Evolutionary conservation across 192 early-diverging fungal genomes (phyloP), one percentile per base, ranked within the genome.

Genomic region (Phlyctochytrium bullatum): DNA sequence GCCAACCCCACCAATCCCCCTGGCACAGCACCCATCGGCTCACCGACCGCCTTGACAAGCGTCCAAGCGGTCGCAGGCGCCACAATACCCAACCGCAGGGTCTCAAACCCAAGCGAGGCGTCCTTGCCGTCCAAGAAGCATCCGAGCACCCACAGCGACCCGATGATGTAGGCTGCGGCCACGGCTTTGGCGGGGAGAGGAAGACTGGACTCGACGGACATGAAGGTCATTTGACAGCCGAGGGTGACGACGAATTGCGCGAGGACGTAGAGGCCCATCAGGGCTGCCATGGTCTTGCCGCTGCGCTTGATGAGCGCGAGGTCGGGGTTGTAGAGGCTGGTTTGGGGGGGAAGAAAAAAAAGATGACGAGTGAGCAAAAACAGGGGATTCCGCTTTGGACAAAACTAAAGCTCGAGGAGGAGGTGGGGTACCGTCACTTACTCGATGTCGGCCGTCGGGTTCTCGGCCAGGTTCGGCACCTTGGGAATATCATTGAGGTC

Each of bases 401-500:
- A 47, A 47, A 47, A n/a, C n/a, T n/a, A n/a, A n/a, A n/a, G n/a
- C n/a, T n/a, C n/a, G n/a, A n/a, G n/a, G n/a, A n/a, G n/a, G n/a
- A n/a, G n/a, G n/a, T n/a, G n/a, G n/a, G n/a, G n/a, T n/a, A n/a
- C n/a, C n/a, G n/a, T n/a, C n/a, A n/a, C n/a, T 47, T 66, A 66
- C 24, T 52, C 64, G 34, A 66, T 68, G 23, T 68, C 67, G 6
- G 67, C 67, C 12, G 62, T 34, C 6, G 67, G 67, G 24, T n/a
- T 53, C 32, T 68, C 20, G 27, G 50, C n/a, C 24, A 68, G 35
- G 33, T 68, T 68, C 14, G 64, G 64, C 24, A 66, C 64, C 6
- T 31, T 12, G 62, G 67, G 67, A 36, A 68, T 68, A n/a, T 36
- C 67, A 23, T n/a, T n/a, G 12, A 57, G 47, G 32, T 68, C 61